Base-by-base conservation (phyloP, 495 filamentous ascomycete genomes). In the Penicillium angulare region DNA sequence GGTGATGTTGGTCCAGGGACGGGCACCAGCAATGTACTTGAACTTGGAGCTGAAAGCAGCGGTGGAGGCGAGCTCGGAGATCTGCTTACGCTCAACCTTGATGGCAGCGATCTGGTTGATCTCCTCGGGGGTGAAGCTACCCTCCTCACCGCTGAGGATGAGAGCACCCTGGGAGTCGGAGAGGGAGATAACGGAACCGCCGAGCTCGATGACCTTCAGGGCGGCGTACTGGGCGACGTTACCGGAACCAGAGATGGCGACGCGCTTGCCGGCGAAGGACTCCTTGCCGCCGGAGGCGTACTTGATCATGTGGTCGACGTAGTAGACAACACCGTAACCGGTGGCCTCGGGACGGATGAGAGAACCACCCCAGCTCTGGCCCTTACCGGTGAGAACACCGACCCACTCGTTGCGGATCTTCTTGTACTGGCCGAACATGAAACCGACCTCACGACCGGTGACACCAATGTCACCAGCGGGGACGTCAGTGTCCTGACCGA, bases 161-260 rank as follows among this genome's bases (percentile, higher is more conserved):
- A 98, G 78, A 42, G 83, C 71, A 53, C 93, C 93, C 77, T 90
- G 86, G 68, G 84, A 88, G 80, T 98, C 93, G 57, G 92, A 97
- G 52, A 98, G 87, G 16, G 93, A 96, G 65, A 97, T 78, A 50
- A 98, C 87, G 50, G 79, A 93, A 46, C 86, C 93, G 56, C 93
- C 93, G 54, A 97, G 89, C 79, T 98, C 92, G 65, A 97, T 91
- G 72, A 83, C 86, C 79, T 98, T 98, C 52, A 98, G 86, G 7
- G 93, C 93, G 16, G 93, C 91, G 79, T 92, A 97, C 79, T 98
- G 93, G 42, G 93, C 93, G 43, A 98, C 93, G 77, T 98, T 98
- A 50, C 93, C 93, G 53, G 93, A 97, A 47, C 93, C 93, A 35
- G 93, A 96, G 76, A 98, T 87, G 66, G 92, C 90, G 49, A 98